A percentile compares a stretch with the other conserved stretches of the same genome.
Evolutionary conservation across 495 filamentous ascomycete species (phyloP).

Genomic region (Hyaloscypha finlandica): DNA sequence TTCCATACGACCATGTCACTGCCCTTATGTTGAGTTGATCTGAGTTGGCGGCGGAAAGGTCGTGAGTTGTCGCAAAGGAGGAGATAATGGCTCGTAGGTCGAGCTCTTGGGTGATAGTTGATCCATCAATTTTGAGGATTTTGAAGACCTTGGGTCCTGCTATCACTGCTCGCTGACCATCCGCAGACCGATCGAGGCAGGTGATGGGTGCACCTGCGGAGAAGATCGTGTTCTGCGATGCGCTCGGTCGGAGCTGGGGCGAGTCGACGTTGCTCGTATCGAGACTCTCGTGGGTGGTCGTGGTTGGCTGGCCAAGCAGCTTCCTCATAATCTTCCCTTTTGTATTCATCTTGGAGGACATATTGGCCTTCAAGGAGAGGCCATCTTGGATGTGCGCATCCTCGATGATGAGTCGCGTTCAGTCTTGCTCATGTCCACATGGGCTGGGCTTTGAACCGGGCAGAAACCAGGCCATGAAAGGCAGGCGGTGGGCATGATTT

Average conservation of each 20-base stretch:
- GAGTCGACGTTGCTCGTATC: conserved; percentile 20
- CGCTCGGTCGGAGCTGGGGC: conserved; percentile 55
- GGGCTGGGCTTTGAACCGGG: neutral
- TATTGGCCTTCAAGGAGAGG: conserved; percentile 16
- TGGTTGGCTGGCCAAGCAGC: conserved; percentile 47
- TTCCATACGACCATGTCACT: conserved; percentile 80
- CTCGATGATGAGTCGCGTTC: neutral
- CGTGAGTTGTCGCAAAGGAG: conserved; percentile 65
- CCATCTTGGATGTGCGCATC: conserved; percentile 25
- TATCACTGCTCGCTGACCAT: conserved; percentile 74
- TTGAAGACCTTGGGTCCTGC: conserved; percentile 84
- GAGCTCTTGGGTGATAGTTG: conserved; percentile 71
- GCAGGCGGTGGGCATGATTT: neutral
- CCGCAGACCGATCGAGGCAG: conserved; percentile 76
- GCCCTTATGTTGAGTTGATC: conserved; percentile 82
- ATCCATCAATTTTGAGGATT: conserved; percentile 71
- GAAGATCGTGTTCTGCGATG: conserved; percentile 74
- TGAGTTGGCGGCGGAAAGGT: conserved; percentile 49
- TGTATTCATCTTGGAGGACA: conserved; percentile 32
- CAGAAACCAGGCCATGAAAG: neutral
- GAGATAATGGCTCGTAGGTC: conserved; percentile 79
- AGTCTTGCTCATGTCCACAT: neutral
- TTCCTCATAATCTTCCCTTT: conserved; percentile 54
- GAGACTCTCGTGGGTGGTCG: conserved; percentile 39
- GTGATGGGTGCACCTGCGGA: conserved; percentile 71